Conservation (phyloP, 1,284 basidiomycete species). For the Cystobasidium sp. region DNA sequence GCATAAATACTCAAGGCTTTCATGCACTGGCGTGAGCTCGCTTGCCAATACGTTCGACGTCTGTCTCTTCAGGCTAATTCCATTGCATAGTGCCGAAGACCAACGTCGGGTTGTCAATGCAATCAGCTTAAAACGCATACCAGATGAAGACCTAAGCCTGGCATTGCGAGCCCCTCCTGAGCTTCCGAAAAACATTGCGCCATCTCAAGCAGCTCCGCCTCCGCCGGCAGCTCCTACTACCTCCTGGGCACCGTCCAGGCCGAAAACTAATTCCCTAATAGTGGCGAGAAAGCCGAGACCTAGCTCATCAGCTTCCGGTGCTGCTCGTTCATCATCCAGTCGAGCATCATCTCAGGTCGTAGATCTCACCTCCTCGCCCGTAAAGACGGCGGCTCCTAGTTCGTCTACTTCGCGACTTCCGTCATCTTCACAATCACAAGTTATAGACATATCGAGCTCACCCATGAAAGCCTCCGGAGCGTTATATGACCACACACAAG, state of each 20-base stretch:
- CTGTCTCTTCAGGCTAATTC: not conserved
- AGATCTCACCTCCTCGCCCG: slow-evolving; percentile 9
- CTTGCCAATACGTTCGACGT: not conserved
- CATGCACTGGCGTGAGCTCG: slow-evolving; percentile 19
- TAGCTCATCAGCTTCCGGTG: not conserved
- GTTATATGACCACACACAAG: not conserved
- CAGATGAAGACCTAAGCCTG: slow-evolving; percentile 27
- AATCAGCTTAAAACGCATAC: slow-evolving; percentile 26
- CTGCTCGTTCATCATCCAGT: not conserved
- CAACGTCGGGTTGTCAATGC: slow-evolving; percentile 29
- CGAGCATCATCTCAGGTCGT: slow-evolving; percentile 14
- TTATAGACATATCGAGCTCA: slow-evolving; percentile 30
- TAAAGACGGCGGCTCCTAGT: not conserved
- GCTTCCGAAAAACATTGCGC: not conserved
- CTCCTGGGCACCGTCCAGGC: slow-evolving; percentile 9
- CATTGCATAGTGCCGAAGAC: slow-evolving; percentile 18
- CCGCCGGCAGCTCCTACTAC: not conserved
- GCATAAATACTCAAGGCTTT: slow-evolving; percentile 25
- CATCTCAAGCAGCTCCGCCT: slow-evolving; percentile 13
- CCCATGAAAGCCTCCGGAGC: not conserved
- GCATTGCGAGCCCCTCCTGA: slow-evolving; percentile 5
- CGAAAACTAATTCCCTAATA: slow-evolving; percentile 2
- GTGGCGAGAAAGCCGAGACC: slow-evolving; percentile 7
- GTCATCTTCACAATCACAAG: slow-evolving; percentile 6
- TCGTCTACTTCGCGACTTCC: not conserved